Evolutionary conservation across 2,329 filamentous ascomycete genomes (phyloP), one percentile per base, ranked within the genome.

Genomic region (Cladorrhinum sp.): DNA sequence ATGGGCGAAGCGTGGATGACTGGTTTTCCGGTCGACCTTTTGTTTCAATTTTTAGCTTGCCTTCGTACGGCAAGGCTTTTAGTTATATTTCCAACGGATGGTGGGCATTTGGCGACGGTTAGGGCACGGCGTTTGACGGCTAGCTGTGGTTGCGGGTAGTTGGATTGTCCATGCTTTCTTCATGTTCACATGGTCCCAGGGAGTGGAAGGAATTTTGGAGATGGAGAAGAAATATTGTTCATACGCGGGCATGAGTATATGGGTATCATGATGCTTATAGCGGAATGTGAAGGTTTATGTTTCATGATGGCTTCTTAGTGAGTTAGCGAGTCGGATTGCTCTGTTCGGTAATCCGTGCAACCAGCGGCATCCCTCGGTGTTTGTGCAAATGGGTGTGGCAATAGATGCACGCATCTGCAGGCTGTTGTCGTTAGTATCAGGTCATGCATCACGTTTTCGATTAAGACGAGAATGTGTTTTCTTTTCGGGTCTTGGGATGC

Each of bases 341-440:
- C 20, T 41, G 52, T 55, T 29, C 10, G 52, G 52, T 32, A 55
- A 45, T 24, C 52, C 52, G 52, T 24, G 18, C 20, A 36, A 23
- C 10, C 32, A 41, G 41, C 53, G 53, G 53, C 53, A 45, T 56
- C 18, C 53, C 7, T 49, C 53, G 53, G 36, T 38, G 38, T 56
- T 48, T n/a, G 22, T 24, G 22, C 38, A 22, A 22, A 20, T 38
- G 8, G 22, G 12, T 56, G 53, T 56, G 53, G 38, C 53, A 56
- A 56, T 16, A 23, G 8, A 45, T 45, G 41, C 41, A 45, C 2
- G 8, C 16, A 22, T 45, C 38, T 56, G 53, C 53, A 49, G 49
- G 23, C 36, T 22, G 53, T 27, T 48, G 20, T 56, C 38, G 53
- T 49, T 56, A 56, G 53, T 56, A 49, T 56, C 53, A 56, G 36